Evolutionary conservation across 2,329 filamentous ascomycete species (phyloP).

Genomic region (Aureobasidium zeae): DNA sequence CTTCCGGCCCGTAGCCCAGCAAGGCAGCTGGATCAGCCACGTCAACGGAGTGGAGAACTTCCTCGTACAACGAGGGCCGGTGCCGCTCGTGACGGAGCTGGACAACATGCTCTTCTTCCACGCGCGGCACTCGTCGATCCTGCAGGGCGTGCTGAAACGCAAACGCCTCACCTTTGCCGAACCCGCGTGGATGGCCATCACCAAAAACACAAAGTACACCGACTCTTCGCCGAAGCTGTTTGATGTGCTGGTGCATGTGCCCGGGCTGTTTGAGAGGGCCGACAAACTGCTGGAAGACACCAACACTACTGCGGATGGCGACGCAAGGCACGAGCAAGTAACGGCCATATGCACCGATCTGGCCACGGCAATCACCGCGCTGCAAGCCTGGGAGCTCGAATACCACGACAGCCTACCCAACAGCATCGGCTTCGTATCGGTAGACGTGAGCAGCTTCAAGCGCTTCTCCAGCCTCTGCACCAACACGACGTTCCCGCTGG

Average conservation of each 20-base stretch:
- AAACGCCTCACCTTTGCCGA: slow-evolving; percentile 24
- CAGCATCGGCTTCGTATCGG: background rate
- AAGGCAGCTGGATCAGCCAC: slow-evolving; percentile 24
- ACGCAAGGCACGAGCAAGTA: no score
- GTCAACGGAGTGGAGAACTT: slow-evolving; percentile 24
- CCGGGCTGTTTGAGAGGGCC: slow-evolving; percentile 10
- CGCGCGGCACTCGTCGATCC: slow-evolving; percentile 23
- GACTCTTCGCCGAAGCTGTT: slow-evolving; percentile 24
- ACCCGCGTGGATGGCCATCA: slow-evolving; percentile 24
- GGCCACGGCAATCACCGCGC: background rate
- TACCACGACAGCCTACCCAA: background rate
- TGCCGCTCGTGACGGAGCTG: slow-evolving; percentile 20
- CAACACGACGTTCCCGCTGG: slow-evolving; percentile 23
- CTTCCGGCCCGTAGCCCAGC: slow-evolving; percentile 25
- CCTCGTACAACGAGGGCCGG: slow-evolving; percentile 24
- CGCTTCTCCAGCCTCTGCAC: slow-evolving; percentile 15
- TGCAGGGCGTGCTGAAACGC: slow-evolving; percentile 22
- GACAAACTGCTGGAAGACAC: slow-evolving; percentile 3
- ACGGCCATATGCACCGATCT: background rate
- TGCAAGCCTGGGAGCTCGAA: background rate
- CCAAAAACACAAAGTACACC: slow-evolving; percentile 19
- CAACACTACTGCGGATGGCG: background rate
- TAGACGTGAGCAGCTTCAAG: background rate
- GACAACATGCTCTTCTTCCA: slow-evolving; percentile 24
- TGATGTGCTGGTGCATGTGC: slow-evolving; percentile 22